A percentile compares a stretch with the other conserved stretches of the same genome.
Evolutionary conservation across 257 asterid species (phyloP).

Genomic region (Rauvolfia tetraphylla): DNA sequence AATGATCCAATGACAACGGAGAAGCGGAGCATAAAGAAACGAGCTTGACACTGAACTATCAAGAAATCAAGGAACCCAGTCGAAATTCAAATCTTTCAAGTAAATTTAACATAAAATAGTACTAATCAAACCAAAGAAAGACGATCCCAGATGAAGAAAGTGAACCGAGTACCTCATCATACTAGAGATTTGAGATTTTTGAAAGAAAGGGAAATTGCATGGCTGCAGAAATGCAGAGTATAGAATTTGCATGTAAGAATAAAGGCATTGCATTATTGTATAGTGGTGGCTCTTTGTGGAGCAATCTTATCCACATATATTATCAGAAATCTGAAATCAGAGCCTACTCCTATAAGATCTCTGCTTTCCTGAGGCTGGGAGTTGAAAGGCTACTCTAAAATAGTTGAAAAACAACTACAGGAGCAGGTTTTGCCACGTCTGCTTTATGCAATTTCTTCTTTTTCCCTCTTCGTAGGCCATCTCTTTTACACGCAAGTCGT

Average conservation of each 20-base stretch:
- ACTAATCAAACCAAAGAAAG: background rate
- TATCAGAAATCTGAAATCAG: conserved; percentile 32
- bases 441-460: background rate
- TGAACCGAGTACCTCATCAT: background rate
- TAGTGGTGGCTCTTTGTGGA: conserved; percentile 14
- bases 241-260: conserved; percentile 23
- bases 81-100: background rate
- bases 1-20: background rate
- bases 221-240: conserved; percentile 11
- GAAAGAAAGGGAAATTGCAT: conserved; percentile 20
- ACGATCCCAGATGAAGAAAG: background rate
- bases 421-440: conserved; percentile 34
- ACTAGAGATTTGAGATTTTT: background rate
- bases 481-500: too few species aligned
- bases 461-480: background rate
- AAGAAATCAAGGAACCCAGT: background rate
- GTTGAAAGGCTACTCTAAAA: background rate
- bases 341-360: background rate
- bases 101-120: background rate
- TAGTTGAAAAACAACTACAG: conserved; percentile 1
- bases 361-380: conserved; percentile 21
- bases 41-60: background rate
- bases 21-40: background rate
- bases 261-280: conserved; percentile 12
- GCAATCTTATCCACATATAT: conserved; percentile 43